phyloP scores from a whole-genome alignment of 495 filamentous ascomycete genomes.

The Penicillium longicatenatum region DNA sequence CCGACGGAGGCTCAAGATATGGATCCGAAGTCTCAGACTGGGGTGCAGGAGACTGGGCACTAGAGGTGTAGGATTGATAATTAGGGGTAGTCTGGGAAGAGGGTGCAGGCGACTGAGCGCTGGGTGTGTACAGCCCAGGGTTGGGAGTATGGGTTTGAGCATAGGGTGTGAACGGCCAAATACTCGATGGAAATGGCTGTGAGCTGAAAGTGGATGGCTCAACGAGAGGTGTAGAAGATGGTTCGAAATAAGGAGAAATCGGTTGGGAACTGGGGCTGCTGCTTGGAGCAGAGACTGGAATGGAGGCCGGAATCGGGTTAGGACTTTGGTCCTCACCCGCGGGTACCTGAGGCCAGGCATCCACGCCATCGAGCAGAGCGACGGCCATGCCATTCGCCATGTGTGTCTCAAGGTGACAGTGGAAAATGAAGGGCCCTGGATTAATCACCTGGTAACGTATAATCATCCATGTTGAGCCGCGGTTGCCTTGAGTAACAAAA shows the following conservation, averaged over 20 bases:
- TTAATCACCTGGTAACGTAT: constrained; percentile 56
- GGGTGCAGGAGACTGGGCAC: background rate
- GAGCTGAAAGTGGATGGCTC: background rate
- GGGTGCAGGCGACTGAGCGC: background rate
- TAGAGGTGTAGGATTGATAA: background rate
- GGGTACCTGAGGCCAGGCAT: constrained; percentile 44
- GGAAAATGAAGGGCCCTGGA: constrained; percentile 53
- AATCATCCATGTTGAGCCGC: constrained; percentile 35
- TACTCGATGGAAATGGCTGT: background rate
- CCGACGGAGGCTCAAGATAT: background rate
- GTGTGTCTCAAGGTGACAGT: constrained; percentile 58
- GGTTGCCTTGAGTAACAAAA: constrained; percentile 40
- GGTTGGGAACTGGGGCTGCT: background rate
- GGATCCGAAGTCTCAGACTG: background rate
- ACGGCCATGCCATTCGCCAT: constrained; percentile 48
- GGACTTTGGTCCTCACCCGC: constrained; percentile 40
- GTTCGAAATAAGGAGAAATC: background rate
- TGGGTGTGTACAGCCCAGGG: background rate
- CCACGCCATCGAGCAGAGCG: constrained; percentile 51
- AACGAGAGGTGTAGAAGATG: background rate
- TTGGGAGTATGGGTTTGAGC: background rate
- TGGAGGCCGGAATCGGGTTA: background rate
- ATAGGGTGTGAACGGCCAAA: background rate
- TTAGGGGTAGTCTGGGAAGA: background rate
- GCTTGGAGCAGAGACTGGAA: constrained; percentile 1